A percentile compares a stretch with the other conserved stretches of the same genome.
Conservation (phyloP, 805 yeast genomes). For the Metschnikowia matae region DNA sequence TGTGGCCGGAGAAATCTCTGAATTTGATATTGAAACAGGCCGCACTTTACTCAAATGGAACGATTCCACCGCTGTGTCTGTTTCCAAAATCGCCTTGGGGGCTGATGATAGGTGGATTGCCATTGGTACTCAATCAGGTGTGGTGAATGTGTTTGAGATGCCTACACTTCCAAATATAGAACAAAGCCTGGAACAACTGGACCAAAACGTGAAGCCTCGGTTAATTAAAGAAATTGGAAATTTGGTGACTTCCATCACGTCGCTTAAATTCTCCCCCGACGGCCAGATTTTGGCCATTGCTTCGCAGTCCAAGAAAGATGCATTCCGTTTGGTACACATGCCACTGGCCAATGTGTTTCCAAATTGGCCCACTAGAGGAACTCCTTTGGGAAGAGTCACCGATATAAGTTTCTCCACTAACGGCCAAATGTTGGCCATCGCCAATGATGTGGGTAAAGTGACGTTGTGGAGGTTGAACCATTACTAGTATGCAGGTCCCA, state of each 20-base stretch:
- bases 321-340: conserved; percentile 79
- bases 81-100: conserved; percentile 72
- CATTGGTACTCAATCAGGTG: conserved; percentile 82
- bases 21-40: conserved; percentile 43
- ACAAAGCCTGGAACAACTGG: no score
- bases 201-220: conserved; percentile 23
- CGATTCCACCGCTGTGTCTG: conserved; percentile 82
- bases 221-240: conserved; percentile 71
- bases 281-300: conserved; percentile 88
- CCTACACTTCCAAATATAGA: no score
- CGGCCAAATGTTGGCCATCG: conserved; percentile 80
- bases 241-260: conserved; percentile 74
- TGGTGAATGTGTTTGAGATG: conserved; percentile 77
- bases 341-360: conserved; percentile 82
- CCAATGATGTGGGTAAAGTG: conserved; percentile 86
- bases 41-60: conserved; percentile 63
- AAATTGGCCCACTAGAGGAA: conserved; percentile 97
- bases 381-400: conserved; percentile 95
- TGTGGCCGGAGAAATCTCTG: conserved; percentile 85
- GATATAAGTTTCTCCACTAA: conserved; percentile 73
- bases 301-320: conserved; percentile 79
- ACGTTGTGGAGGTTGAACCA: conserved; percentile 88
- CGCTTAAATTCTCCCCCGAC: conserved; percentile 72
- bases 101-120: conserved; percentile 82
- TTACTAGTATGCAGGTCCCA: conserved; percentile 36